phyloP scores from a whole-genome alignment of 169 alveolate genomes.

The Eimeria tenella region DNA sequence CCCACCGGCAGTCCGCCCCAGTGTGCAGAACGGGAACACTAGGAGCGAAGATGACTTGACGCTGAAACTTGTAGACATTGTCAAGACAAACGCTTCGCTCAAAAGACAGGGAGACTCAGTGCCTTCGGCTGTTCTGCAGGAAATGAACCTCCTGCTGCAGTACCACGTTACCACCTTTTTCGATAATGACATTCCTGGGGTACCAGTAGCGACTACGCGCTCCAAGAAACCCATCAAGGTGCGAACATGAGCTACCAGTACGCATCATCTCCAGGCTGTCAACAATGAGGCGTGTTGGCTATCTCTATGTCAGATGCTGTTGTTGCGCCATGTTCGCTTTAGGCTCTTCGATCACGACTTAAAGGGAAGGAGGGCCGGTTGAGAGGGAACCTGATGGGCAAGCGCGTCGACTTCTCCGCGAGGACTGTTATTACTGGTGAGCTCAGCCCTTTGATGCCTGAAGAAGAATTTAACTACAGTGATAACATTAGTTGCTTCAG shows the following conservation, averaged over 20 bases:
- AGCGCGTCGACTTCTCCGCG: constrained; percentile 99
- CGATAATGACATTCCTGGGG: constrained; percentile 98
- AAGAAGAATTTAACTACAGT: neutral
- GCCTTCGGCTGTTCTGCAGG: constrained; percentile 94
- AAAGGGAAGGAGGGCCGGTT: constrained; percentile 99
- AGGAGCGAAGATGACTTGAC: constrained; percentile 99
- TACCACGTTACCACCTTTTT: constrained; percentile 97
- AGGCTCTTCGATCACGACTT: constrained; percentile 97
- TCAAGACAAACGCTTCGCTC: constrained; percentile 94
- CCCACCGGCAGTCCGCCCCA: constrained; percentile 99
- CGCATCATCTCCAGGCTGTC: too few species aligned
- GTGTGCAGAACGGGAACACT: constrained; percentile 94
- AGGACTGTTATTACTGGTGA: constrained; percentile 99
- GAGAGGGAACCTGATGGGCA: constrained; percentile 99
- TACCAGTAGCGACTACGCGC: constrained; percentile 97
- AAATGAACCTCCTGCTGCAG: constrained; percentile 94
- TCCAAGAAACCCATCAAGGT: constrained; percentile 97
- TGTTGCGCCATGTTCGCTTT: neutral
- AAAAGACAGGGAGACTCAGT: constrained; percentile 93
- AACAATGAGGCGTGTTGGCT: neutral
- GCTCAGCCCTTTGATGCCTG: neutral
- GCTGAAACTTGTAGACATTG: constrained; percentile 96
- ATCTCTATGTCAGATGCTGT: neutral
- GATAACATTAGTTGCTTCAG: too few species aligned
- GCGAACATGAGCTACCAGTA: neutral